phyloP scores from a whole-genome alignment of 257 asterid genomes.

The Scutellaria minor region DNA sequence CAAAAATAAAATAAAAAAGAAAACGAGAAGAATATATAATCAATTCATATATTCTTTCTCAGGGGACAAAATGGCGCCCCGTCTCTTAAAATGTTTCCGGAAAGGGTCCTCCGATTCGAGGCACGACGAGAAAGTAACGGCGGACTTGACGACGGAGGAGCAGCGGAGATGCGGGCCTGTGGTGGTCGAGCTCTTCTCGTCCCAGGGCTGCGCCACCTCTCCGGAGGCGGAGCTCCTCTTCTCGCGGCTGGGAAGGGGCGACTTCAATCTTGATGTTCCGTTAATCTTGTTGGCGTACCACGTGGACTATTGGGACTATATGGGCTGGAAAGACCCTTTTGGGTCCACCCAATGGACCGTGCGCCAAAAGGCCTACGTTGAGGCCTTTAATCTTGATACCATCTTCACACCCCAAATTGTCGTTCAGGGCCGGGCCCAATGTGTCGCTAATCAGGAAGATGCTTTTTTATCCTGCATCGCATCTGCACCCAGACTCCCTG shows the following conservation, averaged over 20 bases:
- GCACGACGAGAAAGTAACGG: conserved; percentile 46
- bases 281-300: conserved; percentile 73
- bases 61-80: conserved; percentile 68
- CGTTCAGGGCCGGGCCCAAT: conserved; percentile 77
- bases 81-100: conserved; percentile 73
- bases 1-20: background rate
- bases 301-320: conserved; percentile 91
- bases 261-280: conserved; percentile 68
- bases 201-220: conserved; percentile 93
- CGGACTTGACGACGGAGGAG: conserved; percentile 64
- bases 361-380: conserved; percentile 83
- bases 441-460: conserved; percentile 61
- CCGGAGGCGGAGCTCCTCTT: conserved; percentile 85
- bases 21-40: background rate
- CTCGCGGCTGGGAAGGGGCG: conserved; percentile 90
- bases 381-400: conserved; percentile 65
- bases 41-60: background rate
- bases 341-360: conserved; percentile 93
- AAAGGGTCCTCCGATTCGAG: conserved; percentile 34
- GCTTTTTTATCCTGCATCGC: conserved; percentile 57
- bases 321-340: conserved; percentile 91
- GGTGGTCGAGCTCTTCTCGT: conserved; percentile 87
- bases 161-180: conserved; percentile 64
- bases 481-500: conserved; percentile 63
- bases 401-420: conserved; percentile 83